Evolutionary conservation across 805 yeast species (phyloP).

Genomic region (Saccharomyces paradoxus): DNA sequence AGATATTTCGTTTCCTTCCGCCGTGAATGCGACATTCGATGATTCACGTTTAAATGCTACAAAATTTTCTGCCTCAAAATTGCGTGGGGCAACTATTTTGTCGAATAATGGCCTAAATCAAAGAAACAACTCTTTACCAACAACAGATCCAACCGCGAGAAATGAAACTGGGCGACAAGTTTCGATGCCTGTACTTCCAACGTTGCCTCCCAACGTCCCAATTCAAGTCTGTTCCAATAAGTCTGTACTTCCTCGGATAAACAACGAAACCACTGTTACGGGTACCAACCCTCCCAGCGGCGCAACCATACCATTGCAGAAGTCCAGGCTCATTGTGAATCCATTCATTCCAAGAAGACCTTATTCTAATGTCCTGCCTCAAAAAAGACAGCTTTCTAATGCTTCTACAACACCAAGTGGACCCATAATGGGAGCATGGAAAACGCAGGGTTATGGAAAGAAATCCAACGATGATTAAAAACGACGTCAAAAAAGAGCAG

Average conservation of each 20-base stretch:
- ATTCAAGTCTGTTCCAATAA: not conserved
- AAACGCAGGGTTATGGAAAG: not conserved
- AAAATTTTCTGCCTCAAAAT: not conserved
- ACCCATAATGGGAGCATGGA: not conserved
- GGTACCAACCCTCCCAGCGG: not conserved
- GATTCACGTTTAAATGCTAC: not conserved
- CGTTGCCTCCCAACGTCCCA: not conserved
- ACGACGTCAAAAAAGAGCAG: not conserved
- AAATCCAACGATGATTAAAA: not conserved
- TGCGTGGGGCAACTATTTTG: not conserved
- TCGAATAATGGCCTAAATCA: not conserved
- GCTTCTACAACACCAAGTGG: not conserved
- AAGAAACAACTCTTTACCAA: not conserved
- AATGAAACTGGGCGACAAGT: not conserved
- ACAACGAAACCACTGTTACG: not conserved
- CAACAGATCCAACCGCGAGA: not conserved
- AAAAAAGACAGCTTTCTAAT: constrained; percentile 16
- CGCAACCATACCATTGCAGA: not conserved
- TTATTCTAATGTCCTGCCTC: constrained; percentile 21
- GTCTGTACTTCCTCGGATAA: constrained; percentile 1
- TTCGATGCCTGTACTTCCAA: not conserved
- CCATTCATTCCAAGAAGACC: constrained; percentile 30
- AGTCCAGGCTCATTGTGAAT: not conserved
- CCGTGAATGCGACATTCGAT: not conserved
- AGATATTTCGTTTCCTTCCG: not conserved